Evolutionary conservation across 2,329 filamentous ascomycete genomes (phyloP), one percentile per base, ranked within the genome.

Genomic region (Microascus cirrosus): DNA sequence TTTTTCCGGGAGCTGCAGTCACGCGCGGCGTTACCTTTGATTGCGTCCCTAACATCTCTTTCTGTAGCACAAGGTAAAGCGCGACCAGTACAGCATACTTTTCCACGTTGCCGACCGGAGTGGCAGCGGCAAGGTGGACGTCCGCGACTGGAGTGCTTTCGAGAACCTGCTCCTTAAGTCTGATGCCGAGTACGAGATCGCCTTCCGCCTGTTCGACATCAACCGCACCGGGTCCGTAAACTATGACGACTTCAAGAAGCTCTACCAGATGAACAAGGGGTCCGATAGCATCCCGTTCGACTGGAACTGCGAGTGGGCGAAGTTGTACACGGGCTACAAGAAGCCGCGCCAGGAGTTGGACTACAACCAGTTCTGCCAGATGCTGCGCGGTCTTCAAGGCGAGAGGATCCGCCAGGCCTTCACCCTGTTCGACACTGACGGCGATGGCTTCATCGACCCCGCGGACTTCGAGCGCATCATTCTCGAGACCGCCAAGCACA

Each of bases 381-480:
- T 99, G 92, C 80, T 99, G 67, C 89, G 94, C 62, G 94, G 93
- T 54, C 79, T 99, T 61, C 93, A 97, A 75, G 94, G 94, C 59
- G 94, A 99, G 82, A 84, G 92, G 63, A 92, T 99, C 66, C 83
- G 94, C 62, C 94, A 99, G 73, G 93, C 94, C 15, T 99, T 99
- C 79, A 85, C 94, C 68, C 77, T 85, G 61, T 92, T 96, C 63
- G 94, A 99, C 74, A 89, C 85, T 72, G 88, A 96, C 67, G 87
- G 86, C 56, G 92, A 96, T 69, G 94, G 94, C 58, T 97, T 90
- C 76, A 97, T 99, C 65, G 87, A 95, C 70, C 91, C 94, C 1
- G 88, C 95, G 63, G 88, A 99, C 64, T 99, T 99, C 73, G 90
- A 95, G 78, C 87, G 89, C 73, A 99, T 99, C 74, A 96, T 99